phyloP scores from a whole-genome alignment of 2,329 filamentous ascomycete species.

The Lanzia echinophila region DNA sequence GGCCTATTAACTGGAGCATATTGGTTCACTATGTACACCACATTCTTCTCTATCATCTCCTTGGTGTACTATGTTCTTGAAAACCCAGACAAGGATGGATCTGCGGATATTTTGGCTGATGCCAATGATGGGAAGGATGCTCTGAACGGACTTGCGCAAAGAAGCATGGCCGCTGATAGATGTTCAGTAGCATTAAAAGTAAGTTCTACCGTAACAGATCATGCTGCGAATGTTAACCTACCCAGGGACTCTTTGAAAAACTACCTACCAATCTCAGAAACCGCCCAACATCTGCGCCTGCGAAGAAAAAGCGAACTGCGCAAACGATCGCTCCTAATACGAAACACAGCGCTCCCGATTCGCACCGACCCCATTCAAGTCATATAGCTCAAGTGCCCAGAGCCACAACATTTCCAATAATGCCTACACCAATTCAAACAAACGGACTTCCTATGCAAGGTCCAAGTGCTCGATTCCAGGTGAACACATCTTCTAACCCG shows the following conservation, averaged over 20 bases:
- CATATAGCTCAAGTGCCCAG: constrained; percentile 12
- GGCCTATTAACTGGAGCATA: constrained; percentile 73
- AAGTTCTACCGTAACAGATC: constrained; percentile 31
- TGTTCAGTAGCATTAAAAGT: constrained; percentile 74
- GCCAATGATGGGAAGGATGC: constrained; percentile 79
- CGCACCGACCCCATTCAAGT: constrained; percentile 7
- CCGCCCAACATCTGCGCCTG: constrained; percentile 32
- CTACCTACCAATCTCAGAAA: constrained; percentile 66
- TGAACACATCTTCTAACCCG: constrained; percentile 22
- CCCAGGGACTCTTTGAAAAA: constrained; percentile 73
- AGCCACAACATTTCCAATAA: constrained; percentile 26
- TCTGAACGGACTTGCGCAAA: constrained; percentile 69
- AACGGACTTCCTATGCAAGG: constrained; percentile 15
- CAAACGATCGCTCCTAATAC: constrained; percentile 36
- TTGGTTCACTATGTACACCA: constrained; percentile 82
- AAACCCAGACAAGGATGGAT: constrained; percentile 67
- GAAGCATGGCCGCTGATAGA: constrained; percentile 82
- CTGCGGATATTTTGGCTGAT: constrained; percentile 76
- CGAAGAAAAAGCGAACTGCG: constrained; percentile 51
- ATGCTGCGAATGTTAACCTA: constrained; percentile 6
- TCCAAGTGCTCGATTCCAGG: constrained; percentile 16
- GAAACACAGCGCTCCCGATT: constrained; percentile 23
- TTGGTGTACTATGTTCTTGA: constrained; percentile 75
- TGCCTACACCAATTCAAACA: constrained; percentile 22
- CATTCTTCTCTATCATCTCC: constrained; percentile 74